Base-by-base conservation (phyloP, 441 rosid species). In the Brassica hybrid region DNA sequence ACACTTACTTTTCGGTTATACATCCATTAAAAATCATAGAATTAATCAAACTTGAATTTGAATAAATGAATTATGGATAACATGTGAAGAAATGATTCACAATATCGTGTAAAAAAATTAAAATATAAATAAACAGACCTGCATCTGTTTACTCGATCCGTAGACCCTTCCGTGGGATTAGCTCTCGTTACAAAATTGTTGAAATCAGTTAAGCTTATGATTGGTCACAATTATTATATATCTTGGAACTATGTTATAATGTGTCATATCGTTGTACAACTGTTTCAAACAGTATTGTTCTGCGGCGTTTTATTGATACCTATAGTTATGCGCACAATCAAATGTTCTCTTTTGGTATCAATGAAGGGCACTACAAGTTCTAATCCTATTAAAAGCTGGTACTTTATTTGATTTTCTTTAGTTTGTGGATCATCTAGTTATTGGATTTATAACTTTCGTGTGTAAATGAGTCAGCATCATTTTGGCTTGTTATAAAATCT, bases 381-480 rank as follows among this genome's bases (percentile, higher is more conserved):
- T 11, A 43, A 43, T 43, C 13, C n/a, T 61, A 21, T 32, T 64
- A 9, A 71, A 57, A 71, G 57, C 36, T 64, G 57, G n/a, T 41
- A 65, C 76, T 71, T 71, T 61, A 50, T 61, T 61, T 60, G 14
- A n/a, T 32, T 60, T 76, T 68, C 25, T 62, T 61, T 76, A 67
- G 41, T 62, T 69, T 64, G 76, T 77, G 76, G 71, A 77, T 76
- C 67, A 77, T 71, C 38, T 18, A 57, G 71, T 56, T 77, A 54
- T 38, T 71, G 76, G 36, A 23, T 75, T 12, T 68, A 27, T 30
- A 14, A 67, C 59, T 63, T 76, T 13, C 3, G 13, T 56, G 43
- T 78, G 81, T 78, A 72, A 66, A 72, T 72, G 81, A 78, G 65
- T 78, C 77, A 78, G 81, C 77, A 58, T 43, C 17, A 32, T 66